Evolutionary conservation across 352 stramenopile genomes (phyloP).

Genomic region (Phytophthora cryptogea): DNA sequence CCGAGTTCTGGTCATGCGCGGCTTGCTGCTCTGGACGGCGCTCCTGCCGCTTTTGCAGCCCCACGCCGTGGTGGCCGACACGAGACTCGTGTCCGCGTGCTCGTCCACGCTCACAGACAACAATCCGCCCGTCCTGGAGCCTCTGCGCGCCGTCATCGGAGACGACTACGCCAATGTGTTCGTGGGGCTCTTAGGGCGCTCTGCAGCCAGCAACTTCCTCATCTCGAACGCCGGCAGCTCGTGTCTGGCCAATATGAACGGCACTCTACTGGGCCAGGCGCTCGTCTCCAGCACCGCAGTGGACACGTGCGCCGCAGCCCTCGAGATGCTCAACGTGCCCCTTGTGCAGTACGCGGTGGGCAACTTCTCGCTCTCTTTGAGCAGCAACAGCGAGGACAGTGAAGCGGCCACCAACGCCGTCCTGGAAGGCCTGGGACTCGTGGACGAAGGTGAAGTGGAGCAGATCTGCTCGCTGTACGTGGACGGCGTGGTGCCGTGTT

Average conservation of each 20-base stretch:
- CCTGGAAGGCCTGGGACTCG: slow-evolving; percentile 28
- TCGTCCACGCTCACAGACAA: slow-evolving; percentile 31
- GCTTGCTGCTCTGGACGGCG: slow-evolving; percentile 4
- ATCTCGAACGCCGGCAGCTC: slow-evolving; percentile 44
- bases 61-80: slow-evolving; percentile 21
- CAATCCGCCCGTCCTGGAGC: slow-evolving; percentile 32
- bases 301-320: slow-evolving; percentile 38
- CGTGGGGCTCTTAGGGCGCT: slow-evolving; percentile 35
- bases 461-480: slow-evolving; percentile 59
- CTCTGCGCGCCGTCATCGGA: slow-evolving; percentile 31
- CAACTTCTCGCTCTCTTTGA: slow-evolving; percentile 40
- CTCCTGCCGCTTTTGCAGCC: slow-evolving; percentile 20
- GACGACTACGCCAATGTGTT: slow-evolving; percentile 27
- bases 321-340: slow-evolving; percentile 41
- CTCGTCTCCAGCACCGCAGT: slow-evolving; percentile 41
- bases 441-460: slow-evolving; percentile 45
- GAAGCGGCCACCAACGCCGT: slow-evolving; percentile 9
- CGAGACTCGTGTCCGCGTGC: slow-evolving; percentile 34
- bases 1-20: slow-evolving; percentile 2
- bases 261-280: slow-evolving; percentile 42
- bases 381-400: slow-evolving; percentile 11
- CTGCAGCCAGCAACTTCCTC: slow-evolving; percentile 40
- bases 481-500: slow-evolving; percentile 48
- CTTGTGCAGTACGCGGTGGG: slow-evolving; percentile 46
- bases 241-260: slow-evolving; percentile 70